Percentiles rank a stretch among this genome's conserved stretches.
Conservation (phyloP, 345 rosid genomes). For the Gossypium turneri region DNA sequence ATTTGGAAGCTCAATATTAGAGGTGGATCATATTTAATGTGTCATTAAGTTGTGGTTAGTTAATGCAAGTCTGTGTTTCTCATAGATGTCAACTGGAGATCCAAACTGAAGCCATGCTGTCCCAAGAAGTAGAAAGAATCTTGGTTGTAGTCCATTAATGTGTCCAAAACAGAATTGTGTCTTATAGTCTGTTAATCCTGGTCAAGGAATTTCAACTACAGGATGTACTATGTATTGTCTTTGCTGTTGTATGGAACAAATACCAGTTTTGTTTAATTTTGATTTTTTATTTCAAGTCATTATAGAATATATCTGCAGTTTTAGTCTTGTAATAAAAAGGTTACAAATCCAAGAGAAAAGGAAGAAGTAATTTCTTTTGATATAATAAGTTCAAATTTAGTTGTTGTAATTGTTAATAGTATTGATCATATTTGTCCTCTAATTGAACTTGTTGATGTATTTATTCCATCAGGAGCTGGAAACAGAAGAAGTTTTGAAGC, state of each 20-base stretch:
- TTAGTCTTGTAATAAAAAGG: neutral
- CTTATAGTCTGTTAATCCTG: neutral
- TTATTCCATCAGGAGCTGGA: conserved; percentile 64
- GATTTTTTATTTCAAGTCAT: neutral
- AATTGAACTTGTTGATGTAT: conserved; percentile 19
- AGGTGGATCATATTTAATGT: neutral
- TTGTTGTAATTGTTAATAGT: neutral
- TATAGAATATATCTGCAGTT: neutral
- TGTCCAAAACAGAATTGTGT: neutral
- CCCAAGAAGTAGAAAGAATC: neutral
- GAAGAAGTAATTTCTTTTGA: neutral
- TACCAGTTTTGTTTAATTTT: neutral
- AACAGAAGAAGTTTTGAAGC: conserved; percentile 71
- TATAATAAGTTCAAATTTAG: neutral
- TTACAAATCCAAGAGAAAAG: neutral
- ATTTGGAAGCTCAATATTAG: neutral
- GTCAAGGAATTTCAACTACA: neutral
- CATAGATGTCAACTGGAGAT: neutral
- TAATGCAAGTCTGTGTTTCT: neutral
- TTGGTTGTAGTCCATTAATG: neutral
- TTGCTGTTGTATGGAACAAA: neutral
- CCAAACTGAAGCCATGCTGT: neutral
- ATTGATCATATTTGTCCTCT: neutral
- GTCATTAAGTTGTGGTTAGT: neutral
- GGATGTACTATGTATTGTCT: neutral